Conservation (phyloP, 2,329 filamentous ascomycete genomes). For the Pseudogymnoascus sp. region DNA sequence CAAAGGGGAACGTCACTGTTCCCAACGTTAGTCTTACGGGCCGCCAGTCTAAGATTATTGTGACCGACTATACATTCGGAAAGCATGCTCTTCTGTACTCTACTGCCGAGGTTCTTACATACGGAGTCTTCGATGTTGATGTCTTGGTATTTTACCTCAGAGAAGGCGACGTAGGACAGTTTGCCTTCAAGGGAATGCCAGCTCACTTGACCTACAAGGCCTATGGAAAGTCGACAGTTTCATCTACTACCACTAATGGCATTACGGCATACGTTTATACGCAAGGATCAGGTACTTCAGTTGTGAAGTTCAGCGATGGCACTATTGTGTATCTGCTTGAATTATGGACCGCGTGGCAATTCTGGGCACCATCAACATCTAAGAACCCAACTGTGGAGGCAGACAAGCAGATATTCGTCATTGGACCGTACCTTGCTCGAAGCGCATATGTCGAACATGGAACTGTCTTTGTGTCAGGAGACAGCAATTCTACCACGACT, state of each 20-base stretch:
- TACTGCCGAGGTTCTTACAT: constrained; percentile 41
- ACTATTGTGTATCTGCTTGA: constrained; percentile 45
- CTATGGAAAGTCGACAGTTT: constrained; percentile 33
- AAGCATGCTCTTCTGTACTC: constrained; percentile 40
- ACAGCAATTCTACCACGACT: constrained; percentile 33
- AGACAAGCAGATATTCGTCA: constrained; percentile 37
- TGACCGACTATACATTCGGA: constrained; percentile 44
- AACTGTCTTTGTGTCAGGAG: constrained; percentile 32
- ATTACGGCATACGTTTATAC: constrained; percentile 36
- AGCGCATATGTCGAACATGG: constrained; percentile 29
- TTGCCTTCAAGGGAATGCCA: constrained; percentile 36
- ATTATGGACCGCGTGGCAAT: constrained; percentile 44
- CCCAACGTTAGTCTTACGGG: constrained; percentile 42
- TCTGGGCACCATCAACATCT: constrained; percentile 44
- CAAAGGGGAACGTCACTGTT: constrained; percentile 33
- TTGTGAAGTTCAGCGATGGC: constrained; percentile 41
- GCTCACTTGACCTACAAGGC: constrained; percentile 31
- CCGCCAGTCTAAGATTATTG: constrained; percentile 45
- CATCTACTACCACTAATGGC: constrained; percentile 21
- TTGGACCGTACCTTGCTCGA: constrained; percentile 38
- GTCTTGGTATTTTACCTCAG: constrained; percentile 42
- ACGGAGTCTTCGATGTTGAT: constrained; percentile 37
- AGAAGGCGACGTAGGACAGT: constrained; percentile 40
- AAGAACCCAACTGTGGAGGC: constrained; percentile 36
- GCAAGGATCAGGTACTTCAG: constrained; percentile 38